A percentile compares a stretch with the other conserved stretches of the same genome.
phyloP scores from a whole-genome alignment of 495 filamentous ascomycete genomes.

The Lasiosphaeria ovina region DNA sequence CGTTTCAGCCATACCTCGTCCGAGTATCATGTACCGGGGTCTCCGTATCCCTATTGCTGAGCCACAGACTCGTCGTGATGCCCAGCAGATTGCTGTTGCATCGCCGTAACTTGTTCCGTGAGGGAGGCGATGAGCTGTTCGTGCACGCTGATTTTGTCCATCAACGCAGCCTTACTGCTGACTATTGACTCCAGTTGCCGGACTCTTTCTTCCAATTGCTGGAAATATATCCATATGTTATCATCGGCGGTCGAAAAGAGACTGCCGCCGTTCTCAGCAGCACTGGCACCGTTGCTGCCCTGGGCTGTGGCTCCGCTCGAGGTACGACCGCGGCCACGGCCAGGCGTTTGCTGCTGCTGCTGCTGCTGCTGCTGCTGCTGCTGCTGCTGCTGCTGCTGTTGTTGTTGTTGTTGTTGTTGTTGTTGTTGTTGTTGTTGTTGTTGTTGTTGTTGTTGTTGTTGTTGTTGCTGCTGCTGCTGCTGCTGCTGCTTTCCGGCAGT shows the following conservation, averaged over 20 bases:
- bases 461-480: too few species aligned
- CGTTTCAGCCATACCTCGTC: too few species aligned
- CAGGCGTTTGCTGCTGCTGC: constrained; percentile 19
- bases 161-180: constrained; percentile 27
- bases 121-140: constrained; percentile 34
- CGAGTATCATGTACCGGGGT: neutral
- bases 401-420: too few species aligned
- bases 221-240: constrained; percentile 49
- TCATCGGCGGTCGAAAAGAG: constrained; percentile 43
- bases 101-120: constrained; percentile 23
- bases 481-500: constrained; percentile 17
- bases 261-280: constrained; percentile 42
- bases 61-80: neutral
- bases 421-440: neutral
- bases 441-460: too few species aligned
- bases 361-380: constrained; percentile 25
- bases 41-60: neutral
- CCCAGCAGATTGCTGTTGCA: constrained; percentile 8
- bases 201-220: constrained; percentile 49
- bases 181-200: constrained; percentile 37
- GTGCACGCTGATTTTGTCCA: constrained; percentile 40
- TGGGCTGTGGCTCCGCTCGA: constrained; percentile 28
- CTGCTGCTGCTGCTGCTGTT: too few species aligned
- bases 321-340: constrained; percentile 23
- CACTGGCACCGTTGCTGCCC: constrained; percentile 20